phyloP scores from a whole-genome alignment of 352 stramenopile genomes.

The Pythium utonaiense region DNA sequence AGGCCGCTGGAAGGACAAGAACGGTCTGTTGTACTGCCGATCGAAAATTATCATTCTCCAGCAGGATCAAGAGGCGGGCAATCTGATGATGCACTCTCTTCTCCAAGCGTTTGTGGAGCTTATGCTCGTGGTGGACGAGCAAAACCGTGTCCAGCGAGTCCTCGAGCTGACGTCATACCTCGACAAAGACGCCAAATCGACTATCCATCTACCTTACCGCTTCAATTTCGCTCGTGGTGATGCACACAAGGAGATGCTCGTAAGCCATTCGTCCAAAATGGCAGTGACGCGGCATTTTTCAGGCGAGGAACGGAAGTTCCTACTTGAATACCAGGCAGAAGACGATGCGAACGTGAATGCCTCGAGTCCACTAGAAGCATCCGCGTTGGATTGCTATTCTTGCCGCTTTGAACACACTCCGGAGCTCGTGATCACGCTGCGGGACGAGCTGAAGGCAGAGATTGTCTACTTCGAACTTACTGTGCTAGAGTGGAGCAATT shows the following conservation, averaged over 20 bases:
- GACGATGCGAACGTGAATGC: slow-evolving; percentile 24
- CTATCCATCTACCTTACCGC: slow-evolving; percentile 64
- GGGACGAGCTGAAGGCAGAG: slow-evolving; percentile 64
- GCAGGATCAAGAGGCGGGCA: slow-evolving; percentile 73
- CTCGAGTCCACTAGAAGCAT: slow-evolving; percentile 8
- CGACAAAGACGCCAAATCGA: slow-evolving; percentile 41
- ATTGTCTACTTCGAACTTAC: slow-evolving; percentile 83
- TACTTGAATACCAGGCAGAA: slow-evolving; percentile 60
- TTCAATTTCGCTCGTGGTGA: slow-evolving; percentile 64
- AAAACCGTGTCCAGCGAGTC: slow-evolving; percentile 48
- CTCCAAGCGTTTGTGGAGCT: slow-evolving; percentile 82
- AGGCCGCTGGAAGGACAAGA: slow-evolving; percentile 65
- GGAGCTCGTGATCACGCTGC: slow-evolving; percentile 65
- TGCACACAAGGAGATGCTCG: slow-evolving; percentile 66
- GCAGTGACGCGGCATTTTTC: slow-evolving; percentile 64
- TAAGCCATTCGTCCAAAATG: slow-evolving; percentile 82
- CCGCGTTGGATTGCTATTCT: slow-evolving; percentile 32
- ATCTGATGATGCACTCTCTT: slow-evolving; percentile 68
- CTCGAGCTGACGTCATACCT: slow-evolving; percentile 51
- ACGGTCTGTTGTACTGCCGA: slow-evolving; percentile 73
- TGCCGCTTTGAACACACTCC: slow-evolving; percentile 81
- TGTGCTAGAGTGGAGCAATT: slow-evolving; percentile 55
- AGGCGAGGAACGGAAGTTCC: slow-evolving; percentile 72
- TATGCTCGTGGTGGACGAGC: slow-evolving; percentile 78
- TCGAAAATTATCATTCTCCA: slow-evolving; percentile 84